Evolutionary conservation across 2,329 filamentous ascomycete genomes (phyloP), one percentile per base, ranked within the genome.

Genomic region (Pyricularia sp.): DNA sequence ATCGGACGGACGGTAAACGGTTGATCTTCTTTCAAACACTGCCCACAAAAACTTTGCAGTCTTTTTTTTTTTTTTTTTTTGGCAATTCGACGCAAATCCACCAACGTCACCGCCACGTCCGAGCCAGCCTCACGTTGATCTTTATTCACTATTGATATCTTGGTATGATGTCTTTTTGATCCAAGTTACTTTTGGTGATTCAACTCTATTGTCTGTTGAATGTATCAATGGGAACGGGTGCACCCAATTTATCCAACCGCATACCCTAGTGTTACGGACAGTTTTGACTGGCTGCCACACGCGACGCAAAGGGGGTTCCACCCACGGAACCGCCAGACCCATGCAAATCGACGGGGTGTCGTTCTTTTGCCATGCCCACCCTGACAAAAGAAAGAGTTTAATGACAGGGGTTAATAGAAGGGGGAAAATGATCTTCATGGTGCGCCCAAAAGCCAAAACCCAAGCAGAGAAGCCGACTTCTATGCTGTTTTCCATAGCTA

Each of bases 231-330:
- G 3, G 33, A 10, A 50, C 10, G 2, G 42, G 42, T 50, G 20
- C n/a, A 50, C 42, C 33, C 42, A 50, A 64, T 64, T 64, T 64
- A 64, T 6, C 63, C 28, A 33, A 33, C 63, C 28, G 63, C 63
- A 64, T 11, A 26, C 28, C 31, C 64, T 30, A n/a, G 42, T 50
- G 42, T 50, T 17, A 50, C 42, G 20, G 17, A 50, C 7, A 14
- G 65, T 42, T 66, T 66, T 65, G 68, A 69, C 63, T 66, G 68
- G 68, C 68, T 69, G 50, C 68, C 68, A 69, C 68, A 69, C 64
- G 64, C 68, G 68, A 69, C 68, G 67, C 68, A 36, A 50, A 23
- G 55, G 42, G 36, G 25, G 25, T 26, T 14, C 59, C 23, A 30
- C 23, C 14, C 59, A 28, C 28, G 59, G 59, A 26, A 64, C 36